Percentiles rank a stretch among this genome's conserved stretches.
Conservation (phyloP, 73 alveolate species). For the Breviolum minutum region DNA sequence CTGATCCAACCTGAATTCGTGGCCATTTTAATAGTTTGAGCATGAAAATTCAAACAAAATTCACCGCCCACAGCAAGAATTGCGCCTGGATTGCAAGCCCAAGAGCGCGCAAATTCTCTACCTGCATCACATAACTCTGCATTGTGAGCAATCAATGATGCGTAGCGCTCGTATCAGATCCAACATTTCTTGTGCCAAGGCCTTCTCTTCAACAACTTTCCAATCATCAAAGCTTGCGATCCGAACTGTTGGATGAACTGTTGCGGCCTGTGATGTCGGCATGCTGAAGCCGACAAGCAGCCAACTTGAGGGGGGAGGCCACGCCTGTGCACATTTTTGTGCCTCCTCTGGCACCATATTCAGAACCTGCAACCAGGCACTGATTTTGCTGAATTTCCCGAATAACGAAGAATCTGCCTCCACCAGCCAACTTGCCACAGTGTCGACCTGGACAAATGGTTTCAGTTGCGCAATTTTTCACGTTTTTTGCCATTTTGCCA, state of each 20-base stretch:
- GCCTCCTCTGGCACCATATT: conserved; percentile 14
- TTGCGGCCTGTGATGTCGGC: neutral
- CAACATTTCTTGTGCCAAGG: neutral
- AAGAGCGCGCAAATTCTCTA: conserved; percentile 46
- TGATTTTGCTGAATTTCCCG: neutral
- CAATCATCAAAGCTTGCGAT: conserved; percentile 25
- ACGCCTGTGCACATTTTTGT: conserved; percentile 1
- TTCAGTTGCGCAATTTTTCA: neutral
- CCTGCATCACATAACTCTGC: neutral
- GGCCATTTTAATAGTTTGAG: neutral
- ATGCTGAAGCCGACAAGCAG: neutral
- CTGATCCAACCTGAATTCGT: conserved; percentile 12
- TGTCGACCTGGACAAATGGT: neutral
- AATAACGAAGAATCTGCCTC: neutral
- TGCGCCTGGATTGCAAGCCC: conserved; percentile 80
- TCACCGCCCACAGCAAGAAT: neutral
- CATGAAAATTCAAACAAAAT: neutral
- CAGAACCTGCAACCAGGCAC: neutral
- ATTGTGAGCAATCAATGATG: too few species aligned
- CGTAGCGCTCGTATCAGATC: too few species aligned
- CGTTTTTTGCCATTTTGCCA: neutral
- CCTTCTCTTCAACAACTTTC: conserved; percentile 36
- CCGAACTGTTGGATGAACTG: conserved; percentile 32
- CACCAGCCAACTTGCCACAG: conserved; percentile 50
- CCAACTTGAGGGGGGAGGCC: neutral